A percentile compares a stretch with the other conserved stretches of the same genome.
Evolutionary conservation across 2,329 filamentous ascomycete species (phyloP).

Genomic region (Aureobasidium vineae): DNA sequence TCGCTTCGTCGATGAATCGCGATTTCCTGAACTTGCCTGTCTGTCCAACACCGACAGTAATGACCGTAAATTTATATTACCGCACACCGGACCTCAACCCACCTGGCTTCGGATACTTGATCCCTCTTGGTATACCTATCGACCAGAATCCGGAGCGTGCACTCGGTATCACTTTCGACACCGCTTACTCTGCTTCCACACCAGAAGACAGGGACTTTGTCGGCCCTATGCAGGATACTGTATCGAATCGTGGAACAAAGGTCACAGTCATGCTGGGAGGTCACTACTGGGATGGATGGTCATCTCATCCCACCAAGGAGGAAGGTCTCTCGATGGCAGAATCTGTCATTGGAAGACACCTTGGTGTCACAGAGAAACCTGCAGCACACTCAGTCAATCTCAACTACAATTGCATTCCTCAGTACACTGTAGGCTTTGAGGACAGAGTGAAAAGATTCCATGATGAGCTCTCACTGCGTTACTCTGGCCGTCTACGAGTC

Average conservation of each 20-base stretch:
- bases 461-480: conserved; percentile 55
- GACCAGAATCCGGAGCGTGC: conserved; percentile 77
- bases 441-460: conserved; percentile 59
- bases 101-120: conserved; percentile 84
- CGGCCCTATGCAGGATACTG: conserved; percentile 35
- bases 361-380: conserved; percentile 66
- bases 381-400: conserved; percentile 60
- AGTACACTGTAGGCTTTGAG: conserved; percentile 79
- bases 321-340: conserved; percentile 69
- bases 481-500: conserved; percentile 64
- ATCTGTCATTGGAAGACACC: conserved; percentile 67
- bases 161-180: conserved; percentile 91
- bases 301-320: conserved; percentile 60
- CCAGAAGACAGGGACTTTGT: conserved; percentile 35
- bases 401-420: conserved; percentile 76
- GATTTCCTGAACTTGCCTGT: not conserved
- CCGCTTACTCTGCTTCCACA: conserved; percentile 49
- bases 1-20: conserved; percentile 39
- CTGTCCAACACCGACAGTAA: conserved; percentile 61
- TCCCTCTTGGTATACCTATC: conserved; percentile 69
- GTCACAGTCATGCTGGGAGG: conserved; percentile 94
- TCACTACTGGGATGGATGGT: conserved; percentile 77
- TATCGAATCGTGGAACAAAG: conserved; percentile 65
- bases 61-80: conserved; percentile 91
- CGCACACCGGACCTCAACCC: conserved; percentile 62